phyloP scores from a whole-genome alignment of 1,139 yeast genomes.

The Geotrichum aggregatum region DNA sequence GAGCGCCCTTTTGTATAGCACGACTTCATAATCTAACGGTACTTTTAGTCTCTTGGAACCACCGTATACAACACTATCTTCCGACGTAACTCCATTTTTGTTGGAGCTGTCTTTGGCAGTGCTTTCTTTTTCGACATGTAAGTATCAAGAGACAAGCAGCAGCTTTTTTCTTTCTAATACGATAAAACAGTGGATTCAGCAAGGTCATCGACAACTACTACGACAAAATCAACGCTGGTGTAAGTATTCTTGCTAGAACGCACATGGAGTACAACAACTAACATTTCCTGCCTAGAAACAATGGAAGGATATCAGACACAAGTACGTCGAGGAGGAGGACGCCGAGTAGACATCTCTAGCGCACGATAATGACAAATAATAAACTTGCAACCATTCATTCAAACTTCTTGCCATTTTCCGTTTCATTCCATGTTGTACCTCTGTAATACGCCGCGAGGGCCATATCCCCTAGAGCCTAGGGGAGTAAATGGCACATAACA shows the following conservation, averaged over 20 bases:
- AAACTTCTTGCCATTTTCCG: background rate
- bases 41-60: conserved; percentile 45
- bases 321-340: conserved; percentile 42
- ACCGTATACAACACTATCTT: conserved; percentile 64
- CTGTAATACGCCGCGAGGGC: background rate
- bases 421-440: background rate
- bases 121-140: conserved; percentile 85
- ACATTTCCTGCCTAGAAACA: conserved; percentile 51
- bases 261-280: background rate
- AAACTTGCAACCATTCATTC: background rate
- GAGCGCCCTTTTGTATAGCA: background rate
- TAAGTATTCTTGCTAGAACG: conserved; percentile 30
- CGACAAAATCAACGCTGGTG: conserved; percentile 83
- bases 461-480: too few relatives aligned
- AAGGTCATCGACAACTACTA: conserved; percentile 73
- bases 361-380: background rate
- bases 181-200: conserved; percentile 54
- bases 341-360: conserved; percentile 28
- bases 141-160: too few relatives aligned
- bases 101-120: conserved; percentile 76
- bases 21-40: background rate
- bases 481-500: too few relatives aligned
- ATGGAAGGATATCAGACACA: conserved; percentile 89
- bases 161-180: conserved; percentile 24
- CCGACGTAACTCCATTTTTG: conserved; percentile 91